Base-by-base conservation (phyloP, 495 filamentous ascomycete species). In the Xylaria nigripes region DNA sequence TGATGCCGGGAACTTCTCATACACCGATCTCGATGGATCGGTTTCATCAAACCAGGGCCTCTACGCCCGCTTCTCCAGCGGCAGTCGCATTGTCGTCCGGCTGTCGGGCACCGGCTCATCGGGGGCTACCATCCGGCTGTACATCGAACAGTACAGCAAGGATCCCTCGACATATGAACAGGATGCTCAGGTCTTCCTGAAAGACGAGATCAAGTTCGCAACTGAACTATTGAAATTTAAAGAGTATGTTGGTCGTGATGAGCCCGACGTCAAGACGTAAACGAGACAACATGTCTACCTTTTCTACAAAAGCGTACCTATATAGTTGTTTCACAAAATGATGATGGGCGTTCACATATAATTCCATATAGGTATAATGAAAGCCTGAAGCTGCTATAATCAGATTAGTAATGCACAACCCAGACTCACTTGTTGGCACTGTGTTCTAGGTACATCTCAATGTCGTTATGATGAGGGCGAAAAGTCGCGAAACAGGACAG, bases 1-100 rank as follows among this genome's bases (percentile, higher is more conserved):
- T 32, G 86, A 94, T 58, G 92, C 90, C 15, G 93, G 90, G 55
- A 90, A 98, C 77, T 98, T 98, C 76, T 83, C 85, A 12, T 98
- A 98, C 79, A 96, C 87, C 2, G 93, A 98, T 70, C 82, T 97
- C 19, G 93, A 98, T 62, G 92, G 92, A 50, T 95, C 89, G 54
- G 89, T 97, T 22, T 83, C 88, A 68, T 87, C 91, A 65, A 95
- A 96, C 78, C 93, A 98, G 74, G 93, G 93, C 48, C 82, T 97
- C 55, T 98, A 87, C 63, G 86, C 88, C 70, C 89, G 89, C 72
- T 97, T 97, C 73, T 89, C 90, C 47, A 90, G 95, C 51, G 93
- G 93, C 55, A 92, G 87, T 73, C 84, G 93, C 50, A 91, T 97
- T 46, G 87, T 98, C 29, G 90, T 96, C 46, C 84, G 93, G 55